Conservation (phyloP, 2,329 filamentous ascomycete genomes). For the Exophiala dermatitidis region DNA sequence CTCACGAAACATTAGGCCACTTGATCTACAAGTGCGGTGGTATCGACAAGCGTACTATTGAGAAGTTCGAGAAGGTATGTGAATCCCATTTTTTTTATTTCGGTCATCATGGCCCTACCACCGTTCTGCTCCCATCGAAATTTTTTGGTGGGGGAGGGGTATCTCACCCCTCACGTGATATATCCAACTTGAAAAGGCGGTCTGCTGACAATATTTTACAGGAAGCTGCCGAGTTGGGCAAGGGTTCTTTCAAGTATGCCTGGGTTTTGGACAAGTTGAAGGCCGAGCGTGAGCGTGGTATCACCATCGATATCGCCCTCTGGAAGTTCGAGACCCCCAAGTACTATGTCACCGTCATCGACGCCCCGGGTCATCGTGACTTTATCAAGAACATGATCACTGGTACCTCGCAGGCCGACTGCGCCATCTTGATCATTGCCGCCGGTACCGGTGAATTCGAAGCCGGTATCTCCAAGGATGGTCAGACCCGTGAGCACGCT, state of each 20-base stretch:
- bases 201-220: constrained; percentile 35
- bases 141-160: constrained; percentile 31
- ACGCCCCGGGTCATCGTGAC: constrained; percentile 99
- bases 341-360: constrained; percentile 97
- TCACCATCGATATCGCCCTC: constrained; percentile 99
- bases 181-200: background rate
- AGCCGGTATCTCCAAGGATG: constrained; percentile 99
- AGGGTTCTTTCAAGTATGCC: constrained; percentile 99
- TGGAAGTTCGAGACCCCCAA: constrained; percentile 99
- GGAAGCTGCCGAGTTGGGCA: constrained; percentile 98
- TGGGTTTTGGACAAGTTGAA: constrained; percentile 99
- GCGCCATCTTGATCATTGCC: constrained; percentile 99
- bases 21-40: constrained; percentile 99
- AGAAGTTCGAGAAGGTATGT: constrained; percentile 99
- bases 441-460: constrained; percentile 99
- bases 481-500: constrained; percentile 99
- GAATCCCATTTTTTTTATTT: constrained; percentile 6
- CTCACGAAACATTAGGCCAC: constrained; percentile 54
- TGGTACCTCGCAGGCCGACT: constrained; percentile 99
- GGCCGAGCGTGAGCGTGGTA: constrained; percentile 99
- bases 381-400: constrained; percentile 99
- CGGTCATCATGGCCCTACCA: constrained; percentile 22
- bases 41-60: constrained; percentile 99
- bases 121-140: constrained; percentile 18
- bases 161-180: constrained; percentile 30